Percentiles rank a stretch among this genome's conserved stretches.
Evolutionary conservation across 108 stramenopile genomes (phyloP).

Genomic region (Pinguiococcus pyrenoidosus): DNA sequence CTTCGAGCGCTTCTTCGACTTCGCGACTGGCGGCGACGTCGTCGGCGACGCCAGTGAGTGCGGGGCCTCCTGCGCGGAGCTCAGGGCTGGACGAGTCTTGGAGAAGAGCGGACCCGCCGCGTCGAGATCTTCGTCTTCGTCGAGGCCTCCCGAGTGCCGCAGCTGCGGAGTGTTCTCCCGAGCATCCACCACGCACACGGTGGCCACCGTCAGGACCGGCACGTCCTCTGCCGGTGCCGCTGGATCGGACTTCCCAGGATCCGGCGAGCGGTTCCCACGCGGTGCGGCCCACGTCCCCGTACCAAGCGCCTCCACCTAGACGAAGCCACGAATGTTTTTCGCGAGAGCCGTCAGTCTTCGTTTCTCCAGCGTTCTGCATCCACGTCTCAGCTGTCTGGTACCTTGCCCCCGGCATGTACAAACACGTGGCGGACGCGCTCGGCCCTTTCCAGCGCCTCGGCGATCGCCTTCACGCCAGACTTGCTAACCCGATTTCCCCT

Average conservation of each 20-base stretch:
- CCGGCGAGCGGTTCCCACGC: not conserved
- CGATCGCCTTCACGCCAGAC: slow-evolving; percentile 50
- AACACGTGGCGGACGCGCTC: slow-evolving; percentile 56
- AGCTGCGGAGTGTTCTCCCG: slow-evolving; percentile 53
- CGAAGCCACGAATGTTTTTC: no score
- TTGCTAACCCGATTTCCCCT: slow-evolving; percentile 46
- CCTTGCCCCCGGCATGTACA: slow-evolving; percentile 65
- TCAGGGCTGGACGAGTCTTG: no score
- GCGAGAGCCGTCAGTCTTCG: no score
- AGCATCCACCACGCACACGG: slow-evolving; percentile 62
- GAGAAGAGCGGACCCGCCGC: no score
- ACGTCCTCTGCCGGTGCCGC: slow-evolving; percentile 2
- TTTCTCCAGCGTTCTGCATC: no score
- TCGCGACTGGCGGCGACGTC: no score
- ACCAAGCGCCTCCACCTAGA: slow-evolving; percentile 65
- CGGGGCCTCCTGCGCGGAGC: no score
- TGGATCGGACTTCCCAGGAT: not conserved
- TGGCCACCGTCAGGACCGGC: slow-evolving; percentile 38
- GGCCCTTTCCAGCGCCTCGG: slow-evolving; percentile 56
- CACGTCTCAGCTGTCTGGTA: no score
- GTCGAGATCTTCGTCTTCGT: no score
- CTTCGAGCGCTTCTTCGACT: no score
- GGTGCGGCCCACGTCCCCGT: slow-evolving; percentile 16
- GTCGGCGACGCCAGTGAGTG: no score
- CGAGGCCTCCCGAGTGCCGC: no score